These are phyloP conservation scores for Pythium rishiriense DNA, from an alignment of 352 stramenopile species.

Conservation along the genomic window DNA sequence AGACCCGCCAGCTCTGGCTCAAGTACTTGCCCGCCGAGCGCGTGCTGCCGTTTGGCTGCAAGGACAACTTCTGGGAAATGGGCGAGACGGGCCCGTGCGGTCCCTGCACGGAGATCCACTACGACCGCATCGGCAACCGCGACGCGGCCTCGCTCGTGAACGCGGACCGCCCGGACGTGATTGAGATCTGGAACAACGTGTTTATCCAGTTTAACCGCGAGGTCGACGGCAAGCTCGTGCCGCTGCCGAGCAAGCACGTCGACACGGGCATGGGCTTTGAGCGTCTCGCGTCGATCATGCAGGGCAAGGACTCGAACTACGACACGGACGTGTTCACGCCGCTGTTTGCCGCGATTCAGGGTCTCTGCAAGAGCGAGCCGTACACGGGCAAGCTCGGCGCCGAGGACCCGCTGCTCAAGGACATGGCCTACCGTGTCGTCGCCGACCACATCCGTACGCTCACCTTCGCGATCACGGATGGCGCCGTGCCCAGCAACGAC, in stretches of 20 bases:
- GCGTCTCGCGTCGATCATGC: slow-evolving; percentile 90
- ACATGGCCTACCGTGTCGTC: slow-evolving; percentile 95
- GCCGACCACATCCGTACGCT: slow-evolving; percentile 98
- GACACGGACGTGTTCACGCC: slow-evolving; percentile 98
- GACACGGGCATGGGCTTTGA: slow-evolving; percentile 99
- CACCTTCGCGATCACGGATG: slow-evolving; percentile 98
- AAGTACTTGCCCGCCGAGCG: slow-evolving; percentile 85
- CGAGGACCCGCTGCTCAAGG: slow-evolving; percentile 88
- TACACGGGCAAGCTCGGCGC: slow-evolving; percentile 87
- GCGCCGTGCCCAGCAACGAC: slow-evolving; percentile 96
- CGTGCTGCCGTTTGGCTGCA: slow-evolving; percentile 93
- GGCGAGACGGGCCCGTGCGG: slow-evolving; percentile 98
- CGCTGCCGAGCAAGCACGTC: slow-evolving; percentile 96
- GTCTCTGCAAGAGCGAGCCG: slow-evolving; percentile 67
- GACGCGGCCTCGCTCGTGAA: slow-evolving; percentile 96
- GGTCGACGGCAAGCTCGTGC: slow-evolving; percentile 81
- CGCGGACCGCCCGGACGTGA: slow-evolving; percentile 96
- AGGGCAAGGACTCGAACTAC: slow-evolving; percentile 97
- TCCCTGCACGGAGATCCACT: slow-evolving; percentile 99
- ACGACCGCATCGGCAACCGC: slow-evolving; percentile 96
- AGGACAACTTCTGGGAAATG: slow-evolving; percentile 99
- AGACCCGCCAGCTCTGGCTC: slow-evolving; percentile 92
- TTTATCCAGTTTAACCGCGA: slow-evolving; percentile 99
- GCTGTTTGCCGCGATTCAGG: slow-evolving; percentile 94
- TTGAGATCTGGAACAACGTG: slow-evolving; percentile 99